Evolutionary conservation across 2,329 filamentous ascomycete species (phyloP).

Genomic region (Cercospora citrullina): DNA sequence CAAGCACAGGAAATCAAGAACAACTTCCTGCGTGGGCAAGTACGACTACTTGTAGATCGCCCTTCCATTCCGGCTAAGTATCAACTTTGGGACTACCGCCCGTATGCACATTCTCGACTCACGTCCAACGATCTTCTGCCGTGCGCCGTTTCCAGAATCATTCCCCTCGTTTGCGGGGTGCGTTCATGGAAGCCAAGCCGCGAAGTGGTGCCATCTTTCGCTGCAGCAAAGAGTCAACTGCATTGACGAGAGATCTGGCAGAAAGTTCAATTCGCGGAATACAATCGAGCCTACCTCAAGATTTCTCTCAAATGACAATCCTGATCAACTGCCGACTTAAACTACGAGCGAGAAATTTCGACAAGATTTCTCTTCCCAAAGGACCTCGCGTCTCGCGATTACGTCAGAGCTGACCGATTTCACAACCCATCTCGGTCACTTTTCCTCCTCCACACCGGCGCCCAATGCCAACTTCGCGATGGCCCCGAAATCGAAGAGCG

Average conservation of each 20-base stretch:
- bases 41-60: neutral
- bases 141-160: neutral
- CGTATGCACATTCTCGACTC: neutral
- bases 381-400: neutral
- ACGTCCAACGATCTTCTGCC: slow-evolving; percentile 2
- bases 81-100: neutral
- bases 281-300: no score
- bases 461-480: neutral
- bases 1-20: neutral
- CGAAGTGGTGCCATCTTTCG: neutral
- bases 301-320: no score
- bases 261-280: neutral
- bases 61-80: neutral
- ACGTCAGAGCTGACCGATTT: neutral
- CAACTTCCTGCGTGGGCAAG: neutral
- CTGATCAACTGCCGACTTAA: neutral
- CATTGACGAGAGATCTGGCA: neutral
- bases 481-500: slow-evolving; percentile 12
- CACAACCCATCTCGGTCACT: neutral
- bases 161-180: slow-evolving; percentile 2
- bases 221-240: neutral
- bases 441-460: neutral
- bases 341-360: neutral
- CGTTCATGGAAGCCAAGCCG: neutral
- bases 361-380: neutral